These are phyloP conservation scores for Chlamydomonas incerta DNA, from an alignment of 139 green algal genomes.

Conservation along the genomic window DNA sequence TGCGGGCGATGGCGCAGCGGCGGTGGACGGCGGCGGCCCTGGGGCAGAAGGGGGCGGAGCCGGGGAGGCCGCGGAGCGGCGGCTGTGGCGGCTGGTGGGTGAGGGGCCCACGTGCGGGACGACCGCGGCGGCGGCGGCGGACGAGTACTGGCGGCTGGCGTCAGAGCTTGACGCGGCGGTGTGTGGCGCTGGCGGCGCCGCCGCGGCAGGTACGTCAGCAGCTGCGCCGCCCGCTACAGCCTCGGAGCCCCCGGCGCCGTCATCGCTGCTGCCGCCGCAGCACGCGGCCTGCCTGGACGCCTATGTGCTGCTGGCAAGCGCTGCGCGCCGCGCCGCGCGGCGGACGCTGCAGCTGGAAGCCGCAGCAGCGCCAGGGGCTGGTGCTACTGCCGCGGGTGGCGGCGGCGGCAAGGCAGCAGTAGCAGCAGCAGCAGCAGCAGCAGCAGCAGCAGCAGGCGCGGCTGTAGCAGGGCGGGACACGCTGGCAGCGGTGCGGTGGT, in stretches of 20 bases:
- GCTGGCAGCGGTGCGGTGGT: slow-evolving; percentile 1
- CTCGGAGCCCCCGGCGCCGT: too few relatives aligned
- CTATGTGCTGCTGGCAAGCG: slow-evolving; percentile 1
- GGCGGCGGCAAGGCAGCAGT: neutral
- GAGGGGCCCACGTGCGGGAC: neutral
- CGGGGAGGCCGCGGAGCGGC: neutral
- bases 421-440: too few relatives aligned
- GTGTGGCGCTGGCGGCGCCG: neutral
- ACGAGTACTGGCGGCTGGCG: neutral
- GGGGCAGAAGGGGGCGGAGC: neutral
- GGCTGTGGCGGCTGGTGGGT: slow-evolving; percentile 11
- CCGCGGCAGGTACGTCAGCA: neutral
- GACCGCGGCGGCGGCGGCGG: neutral
- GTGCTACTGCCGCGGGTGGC: neutral
- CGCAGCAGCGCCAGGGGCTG: neutral
- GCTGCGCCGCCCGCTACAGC: neutral
- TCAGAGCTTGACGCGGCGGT: neutral
- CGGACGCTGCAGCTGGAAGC: neutral
- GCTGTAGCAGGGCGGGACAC: too few relatives aligned
- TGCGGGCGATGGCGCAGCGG: too few relatives aligned
- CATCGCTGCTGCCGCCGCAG: neutral
- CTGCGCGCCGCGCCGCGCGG: neutral
- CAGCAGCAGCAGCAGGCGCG: too few relatives aligned
- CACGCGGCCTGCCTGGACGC: slow-evolving; percentile 28
- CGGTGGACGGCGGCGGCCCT: neutral